These are phyloP conservation scores for Achlya hypogyna DNA, from an alignment of 352 stramenopile species.

Conservation along the genomic window DNA sequence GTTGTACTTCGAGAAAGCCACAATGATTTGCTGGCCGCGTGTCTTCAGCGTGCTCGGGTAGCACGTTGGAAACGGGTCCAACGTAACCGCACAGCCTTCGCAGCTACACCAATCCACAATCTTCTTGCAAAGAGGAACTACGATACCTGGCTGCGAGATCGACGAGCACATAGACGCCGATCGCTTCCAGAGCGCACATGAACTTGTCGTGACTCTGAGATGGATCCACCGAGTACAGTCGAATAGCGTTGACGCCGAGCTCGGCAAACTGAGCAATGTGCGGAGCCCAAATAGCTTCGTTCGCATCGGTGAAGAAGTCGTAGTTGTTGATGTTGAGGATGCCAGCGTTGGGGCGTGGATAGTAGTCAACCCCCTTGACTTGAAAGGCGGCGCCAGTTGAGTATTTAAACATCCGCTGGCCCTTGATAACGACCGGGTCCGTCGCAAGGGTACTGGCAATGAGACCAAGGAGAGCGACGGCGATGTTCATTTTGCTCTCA, in stretches of 20 bases:
- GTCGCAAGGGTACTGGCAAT: too few species aligned
- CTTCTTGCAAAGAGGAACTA: background rate
- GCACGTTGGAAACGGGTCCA: slow-evolving; percentile 36
- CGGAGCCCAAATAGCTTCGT: slow-evolving; percentile 50
- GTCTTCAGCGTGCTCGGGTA: slow-evolving; percentile 61
- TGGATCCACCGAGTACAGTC: slow-evolving; percentile 78
- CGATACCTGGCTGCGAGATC: slow-evolving; percentile 37
- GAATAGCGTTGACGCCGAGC: slow-evolving; percentile 65
- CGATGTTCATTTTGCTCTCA: too few species aligned
- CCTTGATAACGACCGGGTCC: slow-evolving; percentile 43
- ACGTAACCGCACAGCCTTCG: slow-evolving; percentile 53
- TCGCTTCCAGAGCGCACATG: slow-evolving; percentile 69
- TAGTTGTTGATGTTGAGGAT: slow-evolving; percentile 60
- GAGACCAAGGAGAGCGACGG: too few species aligned
- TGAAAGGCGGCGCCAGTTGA: slow-evolving; percentile 57
- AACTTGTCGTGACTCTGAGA: slow-evolving; percentile 63
- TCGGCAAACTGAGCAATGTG: slow-evolving; percentile 62
- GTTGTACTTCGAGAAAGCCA: slow-evolving; percentile 69
- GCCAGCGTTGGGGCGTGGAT: slow-evolving; percentile 69
- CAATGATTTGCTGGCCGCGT: slow-evolving; percentile 71
- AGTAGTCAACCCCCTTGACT: slow-evolving; percentile 75
- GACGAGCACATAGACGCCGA: slow-evolving; percentile 73
- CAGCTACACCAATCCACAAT: slow-evolving; percentile 24
- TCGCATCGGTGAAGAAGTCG: slow-evolving; percentile 73
- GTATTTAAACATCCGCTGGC: slow-evolving; percentile 70